These are phyloP conservation scores for Bacterosira constricta DNA, from an alignment of 108 stramenopile genomes.

Conservation along the genomic window DNA sequence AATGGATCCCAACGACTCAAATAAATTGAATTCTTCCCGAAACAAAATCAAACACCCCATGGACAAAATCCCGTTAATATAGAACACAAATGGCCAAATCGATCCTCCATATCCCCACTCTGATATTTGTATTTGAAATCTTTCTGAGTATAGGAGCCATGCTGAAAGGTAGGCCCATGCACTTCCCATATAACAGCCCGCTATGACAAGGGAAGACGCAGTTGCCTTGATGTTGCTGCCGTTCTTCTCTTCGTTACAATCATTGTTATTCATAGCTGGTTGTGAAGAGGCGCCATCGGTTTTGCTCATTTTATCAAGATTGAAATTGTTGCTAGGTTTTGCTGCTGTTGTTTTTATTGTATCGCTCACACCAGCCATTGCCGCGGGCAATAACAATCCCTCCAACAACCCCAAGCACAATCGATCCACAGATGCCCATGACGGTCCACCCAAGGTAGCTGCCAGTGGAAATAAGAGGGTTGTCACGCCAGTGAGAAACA, in stretches of 20 bases:
- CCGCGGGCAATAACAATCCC: conserved; percentile 39
- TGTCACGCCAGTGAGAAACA: conserved; percentile 30
- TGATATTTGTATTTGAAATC: background rate
- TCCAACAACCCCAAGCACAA: conserved; percentile 39
- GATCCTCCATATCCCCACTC: background rate
- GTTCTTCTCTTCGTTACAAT: background rate
- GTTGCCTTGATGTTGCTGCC: conserved; percentile 20
- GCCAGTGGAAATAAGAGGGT: conserved; percentile 36
- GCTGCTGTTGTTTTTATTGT: conserved; percentile 6
- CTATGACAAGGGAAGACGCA: conserved; percentile 38
- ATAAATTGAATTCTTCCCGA: conserved; percentile 34
- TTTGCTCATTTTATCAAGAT: too few species aligned
- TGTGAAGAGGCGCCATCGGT: background rate
- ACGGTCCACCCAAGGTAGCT: conserved; percentile 17
- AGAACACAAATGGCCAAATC: conserved; percentile 39
- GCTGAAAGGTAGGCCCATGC: conserved; percentile 47
- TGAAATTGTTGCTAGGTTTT: too few species aligned
- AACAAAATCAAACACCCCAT: conserved; percentile 7
- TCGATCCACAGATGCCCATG: conserved; percentile 28
- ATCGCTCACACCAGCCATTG: conserved; percentile 44
- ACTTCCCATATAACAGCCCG: conserved; percentile 46
- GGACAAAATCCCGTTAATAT: conserved; percentile 40
- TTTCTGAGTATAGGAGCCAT: conserved; percentile 27
- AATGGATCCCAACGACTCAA: background rate
- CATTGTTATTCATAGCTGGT: background rate